These are phyloP conservation scores for Phaeoacremonium minimum DNA, from an alignment of 2,329 filamentous ascomycete genomes.

Conservation along the genomic window DNA sequence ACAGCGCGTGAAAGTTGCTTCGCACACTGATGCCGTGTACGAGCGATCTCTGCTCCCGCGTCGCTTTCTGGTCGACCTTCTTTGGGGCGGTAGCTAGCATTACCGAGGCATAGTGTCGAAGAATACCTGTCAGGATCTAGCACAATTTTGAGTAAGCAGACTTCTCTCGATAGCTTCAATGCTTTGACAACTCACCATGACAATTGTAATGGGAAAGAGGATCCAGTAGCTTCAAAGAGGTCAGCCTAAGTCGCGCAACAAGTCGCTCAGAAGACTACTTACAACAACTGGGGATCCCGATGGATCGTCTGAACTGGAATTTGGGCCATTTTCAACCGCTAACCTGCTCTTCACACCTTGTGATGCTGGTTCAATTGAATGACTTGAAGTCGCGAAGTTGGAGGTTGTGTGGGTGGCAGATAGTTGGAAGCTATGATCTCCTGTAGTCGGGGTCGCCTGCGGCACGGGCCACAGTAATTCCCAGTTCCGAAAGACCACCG, in stretches of 20 bases:
- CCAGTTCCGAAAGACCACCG: too few relatives aligned
- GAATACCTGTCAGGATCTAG: slow-evolving; percentile 84
- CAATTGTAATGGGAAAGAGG: slow-evolving; percentile 90
- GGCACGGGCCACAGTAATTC: too few relatives aligned
- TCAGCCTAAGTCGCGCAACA: slow-evolving; percentile 9
- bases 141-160: too few relatives aligned
- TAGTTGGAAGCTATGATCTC: too few relatives aligned
- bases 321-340: slow-evolving; percentile 83
- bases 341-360: too few relatives aligned
- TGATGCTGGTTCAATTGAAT: slow-evolving; percentile 1
- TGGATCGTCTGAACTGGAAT: slow-evolving; percentile 91
- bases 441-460: too few relatives aligned
- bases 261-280: slow-evolving; percentile 29
- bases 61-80: slow-evolving; percentile 67
- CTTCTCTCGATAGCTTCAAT: too few relatives aligned
- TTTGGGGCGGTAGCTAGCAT: slow-evolving; percentile 84
- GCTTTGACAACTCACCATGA: slow-evolving; percentile 78
- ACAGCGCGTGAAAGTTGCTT: slow-evolving; percentile 75
- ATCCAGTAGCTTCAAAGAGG: slow-evolving; percentile 82
- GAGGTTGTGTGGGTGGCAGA: too few relatives aligned
- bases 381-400: slow-evolving; percentile 1
- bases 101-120: slow-evolving; percentile 94
- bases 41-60: slow-evolving; percentile 83
- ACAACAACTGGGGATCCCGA: slow-evolving; percentile 98
- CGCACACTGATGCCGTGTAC: slow-evolving; percentile 82